Conservation (phyloP, 1,139 yeast genomes). For the Arxiozyma slooffiae region DNA sequence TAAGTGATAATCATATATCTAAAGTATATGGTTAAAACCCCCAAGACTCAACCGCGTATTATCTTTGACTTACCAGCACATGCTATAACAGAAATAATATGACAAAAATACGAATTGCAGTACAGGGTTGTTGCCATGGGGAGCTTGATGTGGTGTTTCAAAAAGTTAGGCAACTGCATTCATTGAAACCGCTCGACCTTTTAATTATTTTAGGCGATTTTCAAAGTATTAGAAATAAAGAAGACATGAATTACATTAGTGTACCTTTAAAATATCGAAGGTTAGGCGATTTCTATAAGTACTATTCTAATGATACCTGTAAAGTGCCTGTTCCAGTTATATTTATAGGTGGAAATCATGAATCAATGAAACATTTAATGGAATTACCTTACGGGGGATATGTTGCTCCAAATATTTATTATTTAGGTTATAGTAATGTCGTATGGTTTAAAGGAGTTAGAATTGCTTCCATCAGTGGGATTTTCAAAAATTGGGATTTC, state of each 20-base stretch:
- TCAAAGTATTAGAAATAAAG: conserved; percentile 47
- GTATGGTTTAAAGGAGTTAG: conserved; percentile 65
- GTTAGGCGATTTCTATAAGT: conserved; percentile 71
- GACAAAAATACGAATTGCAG: conserved; percentile 40
- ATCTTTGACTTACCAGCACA: background rate
- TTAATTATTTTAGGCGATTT: conserved; percentile 82
- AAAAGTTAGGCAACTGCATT: conserved; percentile 22
- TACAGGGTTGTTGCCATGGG: conserved; percentile 95
- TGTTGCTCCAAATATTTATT: conserved; percentile 88
- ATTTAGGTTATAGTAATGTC: conserved; percentile 69
- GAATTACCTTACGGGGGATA: conserved; percentile 85
- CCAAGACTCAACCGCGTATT: background rate
- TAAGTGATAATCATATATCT: background rate
- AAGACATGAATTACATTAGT: conserved; percentile 60
- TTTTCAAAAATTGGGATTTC: conserved; percentile 48
- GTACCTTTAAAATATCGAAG: conserved; percentile 44
- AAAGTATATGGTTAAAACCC: too few relatives aligned
- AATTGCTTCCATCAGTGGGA: conserved; percentile 81
- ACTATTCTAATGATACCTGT: conserved; percentile 45
- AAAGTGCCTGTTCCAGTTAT: conserved; percentile 71
- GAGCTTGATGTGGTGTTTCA: conserved; percentile 54
- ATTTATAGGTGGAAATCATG: conserved; percentile 94
- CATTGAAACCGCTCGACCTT: conserved; percentile 41
- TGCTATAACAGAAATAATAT: conserved; percentile 1
- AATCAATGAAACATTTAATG: conserved; percentile 66